Conservation (phyloP, 176 grass and related monocot species). For the Coix lacrymajobi region DNA sequence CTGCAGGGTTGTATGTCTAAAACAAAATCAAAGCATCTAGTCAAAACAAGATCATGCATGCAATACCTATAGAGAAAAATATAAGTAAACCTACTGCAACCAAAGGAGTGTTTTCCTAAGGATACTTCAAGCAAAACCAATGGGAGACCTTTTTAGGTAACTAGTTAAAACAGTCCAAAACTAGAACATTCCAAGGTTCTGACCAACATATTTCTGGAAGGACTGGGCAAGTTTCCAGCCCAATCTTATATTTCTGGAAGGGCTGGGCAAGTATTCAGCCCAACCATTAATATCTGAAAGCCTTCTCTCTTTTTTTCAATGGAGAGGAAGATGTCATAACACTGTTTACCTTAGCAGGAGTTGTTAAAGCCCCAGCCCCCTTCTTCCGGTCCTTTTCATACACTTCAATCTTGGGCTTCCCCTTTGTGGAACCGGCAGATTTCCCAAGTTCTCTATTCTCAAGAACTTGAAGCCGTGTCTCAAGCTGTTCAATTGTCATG, state of each 20-base stretch:
- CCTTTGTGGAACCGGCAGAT: slow-evolving; percentile 74
- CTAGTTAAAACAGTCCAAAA: not conserved
- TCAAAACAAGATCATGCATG: not conserved
- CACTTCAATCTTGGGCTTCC: slow-evolving; percentile 81
- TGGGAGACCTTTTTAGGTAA: not conserved
- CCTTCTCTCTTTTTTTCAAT: not conserved
- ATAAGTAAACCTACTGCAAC: not conserved
- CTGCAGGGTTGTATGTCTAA: slow-evolving; percentile 74
- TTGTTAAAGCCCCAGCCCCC: slow-evolving; percentile 68
- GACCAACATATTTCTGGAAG: not conserved
- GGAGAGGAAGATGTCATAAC: not conserved
- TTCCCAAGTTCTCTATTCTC: slow-evolving; percentile 72
- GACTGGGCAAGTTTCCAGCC: not conserved
- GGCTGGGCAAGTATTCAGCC: not conserved
- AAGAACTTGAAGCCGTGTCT: slow-evolving; percentile 68
- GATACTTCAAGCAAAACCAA: not conserved
- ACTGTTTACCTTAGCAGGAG: slow-evolving; percentile 63
- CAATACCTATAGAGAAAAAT: not conserved
- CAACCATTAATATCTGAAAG: not conserved
- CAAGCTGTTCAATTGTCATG: slow-evolving; percentile 48
- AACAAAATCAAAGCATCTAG: not conserved
- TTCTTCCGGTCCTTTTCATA: slow-evolving; percentile 92
- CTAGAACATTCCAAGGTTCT: not conserved
- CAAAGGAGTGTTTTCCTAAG: not conserved
- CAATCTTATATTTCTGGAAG: not conserved